phyloP scores from a whole-genome alignment of 805 yeast species.

The Starmerella sp. region DNA sequence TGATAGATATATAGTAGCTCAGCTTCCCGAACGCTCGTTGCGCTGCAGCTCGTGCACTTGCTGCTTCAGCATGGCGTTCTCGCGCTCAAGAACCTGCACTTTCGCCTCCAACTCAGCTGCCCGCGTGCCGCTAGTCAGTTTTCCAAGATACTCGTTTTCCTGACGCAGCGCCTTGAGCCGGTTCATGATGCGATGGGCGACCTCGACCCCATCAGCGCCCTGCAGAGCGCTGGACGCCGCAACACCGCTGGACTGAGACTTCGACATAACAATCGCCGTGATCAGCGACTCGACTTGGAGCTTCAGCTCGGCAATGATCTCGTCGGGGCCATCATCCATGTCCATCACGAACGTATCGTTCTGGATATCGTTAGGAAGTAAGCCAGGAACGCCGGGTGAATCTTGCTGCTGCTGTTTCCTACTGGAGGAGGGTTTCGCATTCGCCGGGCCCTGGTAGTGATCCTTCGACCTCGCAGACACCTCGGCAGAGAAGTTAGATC shows the following conservation, averaged over 20 bases:
- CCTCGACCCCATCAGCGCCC: constrained; percentile 19
- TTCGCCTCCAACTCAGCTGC: constrained; percentile 19
- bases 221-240: constrained; percentile 3
- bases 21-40: neutral
- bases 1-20: no score
- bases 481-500: neutral
- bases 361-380: constrained; percentile 3
- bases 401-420: neutral
- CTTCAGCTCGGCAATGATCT: constrained; percentile 17
- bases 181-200: constrained; percentile 22
- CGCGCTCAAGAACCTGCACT: constrained; percentile 10
- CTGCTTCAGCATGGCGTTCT: constrained; percentile 13
- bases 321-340: constrained; percentile 11
- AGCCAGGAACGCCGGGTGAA: neutral
- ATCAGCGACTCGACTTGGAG: constrained; percentile 21
- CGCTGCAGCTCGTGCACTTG: constrained; percentile 3
- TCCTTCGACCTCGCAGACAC: no score
- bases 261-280: constrained; percentile 17
- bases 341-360: constrained; percentile 2
- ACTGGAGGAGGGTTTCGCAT: neutral
- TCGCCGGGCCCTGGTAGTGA: neutral
- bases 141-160: constrained; percentile 20
- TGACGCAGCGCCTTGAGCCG: constrained; percentile 19
- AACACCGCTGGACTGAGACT: neutral
- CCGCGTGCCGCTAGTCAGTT: constrained; percentile 12